These are phyloP conservation scores for Ogataea methanolica DNA, from an alignment of 805 yeast species.

Conservation along the genomic window DNA sequence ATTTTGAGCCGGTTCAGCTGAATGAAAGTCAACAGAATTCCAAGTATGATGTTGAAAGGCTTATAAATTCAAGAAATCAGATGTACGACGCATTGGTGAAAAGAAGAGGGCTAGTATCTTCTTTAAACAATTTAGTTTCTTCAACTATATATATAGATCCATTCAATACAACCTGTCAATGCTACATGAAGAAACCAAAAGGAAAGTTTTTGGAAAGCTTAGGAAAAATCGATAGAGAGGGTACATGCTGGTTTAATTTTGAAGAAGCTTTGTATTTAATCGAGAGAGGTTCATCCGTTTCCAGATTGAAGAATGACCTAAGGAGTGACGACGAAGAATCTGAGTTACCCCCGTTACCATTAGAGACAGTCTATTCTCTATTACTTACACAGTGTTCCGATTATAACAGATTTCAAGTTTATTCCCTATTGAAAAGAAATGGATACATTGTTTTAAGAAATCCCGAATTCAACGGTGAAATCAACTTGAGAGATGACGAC, in stretches of 20 bases:
- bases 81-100: slow-evolving; percentile 66
- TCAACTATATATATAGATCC: slow-evolving; percentile 22
- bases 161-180: neutral
- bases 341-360: slow-evolving; percentile 37
- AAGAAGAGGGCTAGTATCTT: slow-evolving; percentile 39
- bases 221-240: slow-evolving; percentile 53
- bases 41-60: slow-evolving; percentile 26
- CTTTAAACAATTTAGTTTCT: slow-evolving; percentile 20
- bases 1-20: slow-evolving; percentile 56
- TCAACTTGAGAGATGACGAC: neutral
- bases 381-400: slow-evolving; percentile 35
- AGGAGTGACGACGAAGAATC: slow-evolving; percentile 18
- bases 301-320: slow-evolving; percentile 19
- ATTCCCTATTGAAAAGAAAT: slow-evolving; percentile 66
- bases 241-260: slow-evolving; percentile 44
- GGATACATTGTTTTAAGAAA: slow-evolving; percentile 62
- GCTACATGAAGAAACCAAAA: slow-evolving; percentile 42
- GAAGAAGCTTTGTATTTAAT: slow-evolving; percentile 74
- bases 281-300: slow-evolving; percentile 65
- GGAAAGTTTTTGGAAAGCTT: slow-evolving; percentile 73
- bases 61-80: slow-evolving; percentile 53
- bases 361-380: slow-evolving; percentile 60
- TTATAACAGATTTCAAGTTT: slow-evolving; percentile 59
- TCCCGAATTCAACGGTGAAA: slow-evolving; percentile 4
- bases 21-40: slow-evolving; percentile 8